A percentile compares a stretch with the other conserved stretches of the same genome.
Evolutionary conservation across 1,139 yeast genomes (phyloP).

Genomic region (Zygosaccharomyces sapae): DNA sequence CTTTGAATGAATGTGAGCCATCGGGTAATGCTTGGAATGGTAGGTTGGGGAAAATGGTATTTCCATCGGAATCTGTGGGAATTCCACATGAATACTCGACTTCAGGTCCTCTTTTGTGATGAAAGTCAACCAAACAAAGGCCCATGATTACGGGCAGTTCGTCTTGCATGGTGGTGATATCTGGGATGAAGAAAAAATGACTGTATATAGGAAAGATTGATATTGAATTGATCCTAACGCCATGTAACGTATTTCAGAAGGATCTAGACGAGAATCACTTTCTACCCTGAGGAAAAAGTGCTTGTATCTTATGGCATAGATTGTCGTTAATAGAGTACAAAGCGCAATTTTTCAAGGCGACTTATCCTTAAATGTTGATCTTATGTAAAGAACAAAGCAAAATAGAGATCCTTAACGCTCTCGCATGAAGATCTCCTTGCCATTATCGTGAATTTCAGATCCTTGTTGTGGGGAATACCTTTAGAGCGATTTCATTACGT

Average conservation of each 20-base stretch:
- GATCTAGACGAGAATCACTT: neutral
- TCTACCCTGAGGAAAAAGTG: neutral
- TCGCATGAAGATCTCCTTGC: neutral
- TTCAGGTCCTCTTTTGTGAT: slow-evolving; percentile 92
- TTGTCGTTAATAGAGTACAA: neutral
- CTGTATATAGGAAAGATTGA: neutral
- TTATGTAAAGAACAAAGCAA: neutral
- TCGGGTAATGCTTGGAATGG: slow-evolving; percentile 96
- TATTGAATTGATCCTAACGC: neutral
- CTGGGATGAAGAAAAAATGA: slow-evolving; percentile 14
- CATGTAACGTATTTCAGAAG: neutral
- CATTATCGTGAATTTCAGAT: too few relatives aligned
- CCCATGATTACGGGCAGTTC: slow-evolving; percentile 55
- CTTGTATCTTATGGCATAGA: neutral
- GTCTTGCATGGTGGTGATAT: slow-evolving; percentile 18
- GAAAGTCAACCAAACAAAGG: slow-evolving; percentile 86
- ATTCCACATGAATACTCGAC: slow-evolving; percentile 87
- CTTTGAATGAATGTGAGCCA: slow-evolving; percentile 89
- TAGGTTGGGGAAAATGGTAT: slow-evolving; percentile 72
- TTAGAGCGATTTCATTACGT: too few relatives aligned
- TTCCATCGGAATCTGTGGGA: slow-evolving; percentile 42
- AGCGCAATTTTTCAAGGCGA: slow-evolving; percentile 5
- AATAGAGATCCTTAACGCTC: neutral
- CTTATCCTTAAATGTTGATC: neutral
- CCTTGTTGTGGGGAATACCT: too few relatives aligned